Base-by-base conservation (phyloP, 1,139 yeast genomes). In the Protomyces lactucae-debilis region DNA sequence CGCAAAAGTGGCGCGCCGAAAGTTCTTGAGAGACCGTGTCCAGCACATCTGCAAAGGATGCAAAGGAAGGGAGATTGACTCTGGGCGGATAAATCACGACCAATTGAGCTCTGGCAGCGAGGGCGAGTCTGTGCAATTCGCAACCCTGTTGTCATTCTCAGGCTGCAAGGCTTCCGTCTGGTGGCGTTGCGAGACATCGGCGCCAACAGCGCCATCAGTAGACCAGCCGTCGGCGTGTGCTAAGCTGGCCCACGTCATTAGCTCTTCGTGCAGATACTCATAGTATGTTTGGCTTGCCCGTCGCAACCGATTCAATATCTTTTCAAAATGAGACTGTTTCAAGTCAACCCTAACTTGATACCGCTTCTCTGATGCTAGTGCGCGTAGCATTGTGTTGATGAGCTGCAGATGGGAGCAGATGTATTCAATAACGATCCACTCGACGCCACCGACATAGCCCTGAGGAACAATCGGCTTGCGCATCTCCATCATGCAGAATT, bases 371-470 rank as follows among this genome's bases (percentile, higher is more conserved):
- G 52, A 10, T 9, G 60, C 52, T 6, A 64, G 39, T 10, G 66
- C 52, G 10, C 60, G 56, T 36, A 68, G 37, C 12, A 66, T 21
- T 18, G 55, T 40, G 54, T 68, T 68, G 46, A 68, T 23, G n/a
- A 68, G 61, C n/a, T 67, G 61, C 43, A 68, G 53, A 52, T 68
- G 69, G 10, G 25, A 14, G 16, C 64, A 66, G 12, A 67, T 56
- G 54, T 68, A 68, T 35, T 68, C 69, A 6, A 64, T 37, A 9
- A 68, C 68, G 9, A 52, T 61, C 54, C 65, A 37, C 40, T 68
- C 70, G 6, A 60, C 65, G 23, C 61, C 64, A 3, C 65, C 68
- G 14, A 55, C 48, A 21, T 54, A 53, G n/a, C 56, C 60, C 37
- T 40, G 53, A 2, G 64, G 51, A 4, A 46, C 52, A 12, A 63